Evolutionary conservation across 176 grass and related monocot species (phyloP).

Genomic region (Tillandsia fasciculata): DNA sequence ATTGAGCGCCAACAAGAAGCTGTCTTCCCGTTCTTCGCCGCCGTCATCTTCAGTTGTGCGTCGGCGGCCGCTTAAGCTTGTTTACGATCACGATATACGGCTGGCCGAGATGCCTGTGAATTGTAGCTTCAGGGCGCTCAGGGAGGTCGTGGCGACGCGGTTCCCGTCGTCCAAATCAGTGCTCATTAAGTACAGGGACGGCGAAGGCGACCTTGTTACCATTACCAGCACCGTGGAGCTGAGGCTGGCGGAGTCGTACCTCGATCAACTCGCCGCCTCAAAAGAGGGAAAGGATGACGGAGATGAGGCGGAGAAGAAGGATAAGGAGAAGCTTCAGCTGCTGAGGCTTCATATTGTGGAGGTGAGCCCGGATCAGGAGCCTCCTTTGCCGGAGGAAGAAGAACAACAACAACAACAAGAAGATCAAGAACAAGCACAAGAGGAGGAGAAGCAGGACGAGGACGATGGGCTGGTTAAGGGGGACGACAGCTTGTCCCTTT

Average conservation of each 20-base stretch:
- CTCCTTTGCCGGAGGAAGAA: constrained; percentile 40
- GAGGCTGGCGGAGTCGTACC: constrained; percentile 56
- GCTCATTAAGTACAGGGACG: constrained; percentile 90
- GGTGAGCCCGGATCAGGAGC: constrained; percentile 76
- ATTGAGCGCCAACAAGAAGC: constrained; percentile 7
- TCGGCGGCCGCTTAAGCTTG: constrained; percentile 82
- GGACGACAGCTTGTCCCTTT: constrained; percentile 29
- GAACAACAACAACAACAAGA: neutral
- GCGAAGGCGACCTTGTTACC: constrained; percentile 83
- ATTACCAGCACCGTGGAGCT: constrained; percentile 66
- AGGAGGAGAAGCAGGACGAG: constrained; percentile 27
- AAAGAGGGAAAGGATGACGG: constrained; percentile 14
- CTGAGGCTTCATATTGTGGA: constrained; percentile 80
- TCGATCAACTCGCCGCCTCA: constrained; percentile 17
- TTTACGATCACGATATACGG: constrained; percentile 92
- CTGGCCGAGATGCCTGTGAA: constrained; percentile 68
- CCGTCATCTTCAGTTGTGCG: constrained; percentile 4
- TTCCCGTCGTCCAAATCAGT: constrained; percentile 88
- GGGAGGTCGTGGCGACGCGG: constrained; percentile 55
- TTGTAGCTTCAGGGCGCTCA: constrained; percentile 48
- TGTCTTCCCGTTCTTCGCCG: neutral
- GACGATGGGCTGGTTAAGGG: constrained; percentile 41
- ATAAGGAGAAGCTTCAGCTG: constrained; percentile 27
- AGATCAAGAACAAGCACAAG: no score
- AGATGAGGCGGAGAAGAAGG: constrained; percentile 24